phyloP scores from a whole-genome alignment of 805 yeast genomes.

The Hanseniaspora jakobsenii region DNA sequence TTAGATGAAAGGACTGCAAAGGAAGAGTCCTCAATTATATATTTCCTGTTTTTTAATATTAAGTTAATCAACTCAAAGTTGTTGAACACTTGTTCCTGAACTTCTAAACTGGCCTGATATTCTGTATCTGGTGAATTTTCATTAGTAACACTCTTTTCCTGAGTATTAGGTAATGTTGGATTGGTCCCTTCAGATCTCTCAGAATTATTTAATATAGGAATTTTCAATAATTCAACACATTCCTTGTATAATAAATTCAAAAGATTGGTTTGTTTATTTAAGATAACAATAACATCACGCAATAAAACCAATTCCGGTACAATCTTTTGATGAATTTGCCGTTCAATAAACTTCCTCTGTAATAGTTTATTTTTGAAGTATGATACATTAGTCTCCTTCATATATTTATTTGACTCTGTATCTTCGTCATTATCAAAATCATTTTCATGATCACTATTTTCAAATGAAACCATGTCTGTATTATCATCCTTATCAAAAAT shows the following conservation, averaged over 20 bases:
- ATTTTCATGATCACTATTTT: no score
- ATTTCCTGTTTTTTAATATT: constrained; percentile 35
- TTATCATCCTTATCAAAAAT: no score
- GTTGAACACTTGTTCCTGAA: constrained; percentile 58
- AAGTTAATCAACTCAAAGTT: constrained; percentile 44
- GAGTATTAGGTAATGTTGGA: no score
- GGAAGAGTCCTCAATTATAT: constrained; percentile 3
- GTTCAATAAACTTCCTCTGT: no score
- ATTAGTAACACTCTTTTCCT: constrained; percentile 16
- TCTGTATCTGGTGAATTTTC: constrained; percentile 44
- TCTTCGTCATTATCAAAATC: no score
- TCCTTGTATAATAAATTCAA: constrained; percentile 20
- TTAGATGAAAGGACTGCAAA: no score
- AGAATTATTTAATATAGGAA: constrained; percentile 21
- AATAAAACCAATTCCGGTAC: background rate
- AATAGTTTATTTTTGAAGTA: no score
- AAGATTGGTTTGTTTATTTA: constrained; percentile 24
- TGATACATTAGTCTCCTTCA: no score
- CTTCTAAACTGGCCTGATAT: constrained; percentile 59
- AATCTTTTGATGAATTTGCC: background rate
- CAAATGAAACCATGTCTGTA: no score
- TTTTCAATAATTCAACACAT: constrained; percentile 19
- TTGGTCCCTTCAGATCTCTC: background rate
- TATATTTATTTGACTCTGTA: no score
- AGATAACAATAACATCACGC: constrained; percentile 10